A percentile compares a stretch with the other conserved stretches of the same genome.
Evolutionary conservation across 345 rosid species (phyloP).

Genomic region (Euphorbia peplus): DNA sequence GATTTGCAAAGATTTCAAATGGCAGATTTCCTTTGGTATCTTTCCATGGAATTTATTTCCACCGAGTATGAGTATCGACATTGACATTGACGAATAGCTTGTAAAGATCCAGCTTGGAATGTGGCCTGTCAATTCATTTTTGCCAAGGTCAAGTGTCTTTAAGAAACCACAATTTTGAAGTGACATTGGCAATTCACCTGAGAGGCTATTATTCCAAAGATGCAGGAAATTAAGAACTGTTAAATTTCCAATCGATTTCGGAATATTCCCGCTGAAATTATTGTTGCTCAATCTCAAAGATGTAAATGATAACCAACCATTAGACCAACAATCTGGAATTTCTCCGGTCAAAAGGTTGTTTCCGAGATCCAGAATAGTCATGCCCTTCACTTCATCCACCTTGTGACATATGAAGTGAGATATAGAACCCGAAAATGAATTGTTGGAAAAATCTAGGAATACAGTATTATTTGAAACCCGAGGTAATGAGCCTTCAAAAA

Average conservation of each 20-base stretch:
- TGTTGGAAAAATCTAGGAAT: conserved; percentile 7
- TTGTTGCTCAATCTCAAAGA: not conserved
- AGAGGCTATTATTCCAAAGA: conserved; percentile 5
- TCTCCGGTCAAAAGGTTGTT: conserved; percentile 8
- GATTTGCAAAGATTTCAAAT: not conserved
- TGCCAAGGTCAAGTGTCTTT: conserved; percentile 4
- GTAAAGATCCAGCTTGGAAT: conserved; percentile 7
- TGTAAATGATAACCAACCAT: not conserved
- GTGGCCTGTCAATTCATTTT: conserved; percentile 4
- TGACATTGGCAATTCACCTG: conserved; percentile 9
- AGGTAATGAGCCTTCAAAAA: conserved; percentile 5
- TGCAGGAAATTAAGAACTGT: not conserved
- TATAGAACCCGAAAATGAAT: conserved; percentile 17
- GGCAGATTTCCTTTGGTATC: not conserved
- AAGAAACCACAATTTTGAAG: not conserved
- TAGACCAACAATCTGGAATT: conserved; percentile 22
- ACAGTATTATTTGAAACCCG: not conserved
- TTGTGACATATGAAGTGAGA: not conserved
- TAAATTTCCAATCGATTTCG: conserved; percentile 7
- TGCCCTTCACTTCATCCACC: not conserved
- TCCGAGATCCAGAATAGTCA: not conserved
- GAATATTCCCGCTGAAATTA: conserved; percentile 5
- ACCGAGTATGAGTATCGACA: conserved; percentile 9
- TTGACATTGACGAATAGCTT: not conserved
- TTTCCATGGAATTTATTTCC: conserved; percentile 12